phyloP scores from a whole-genome alignment of 768 basidiomycete genomes.

The Collybia mongolica region DNA sequence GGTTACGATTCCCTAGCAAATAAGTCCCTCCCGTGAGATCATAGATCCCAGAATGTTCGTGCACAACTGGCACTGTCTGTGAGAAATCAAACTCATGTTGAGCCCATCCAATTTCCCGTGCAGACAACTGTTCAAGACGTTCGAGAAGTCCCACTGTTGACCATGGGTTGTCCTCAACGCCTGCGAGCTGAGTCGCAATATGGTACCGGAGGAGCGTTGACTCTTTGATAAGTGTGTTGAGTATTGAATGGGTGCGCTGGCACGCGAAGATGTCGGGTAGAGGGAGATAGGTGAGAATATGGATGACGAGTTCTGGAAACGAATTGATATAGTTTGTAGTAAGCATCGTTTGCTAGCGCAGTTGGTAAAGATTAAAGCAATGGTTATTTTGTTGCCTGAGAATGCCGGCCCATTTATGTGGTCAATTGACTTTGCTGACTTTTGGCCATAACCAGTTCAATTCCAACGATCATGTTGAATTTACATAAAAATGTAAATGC shows the following conservation, averaged over 20 bases:
- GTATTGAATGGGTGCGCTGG: conserved; percentile 4
- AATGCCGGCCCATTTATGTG: too few relatives aligned
- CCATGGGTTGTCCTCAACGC: conserved; percentile 9
- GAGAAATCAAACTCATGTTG: conserved; percentile 5
- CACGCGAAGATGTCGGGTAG: conserved; percentile 6
- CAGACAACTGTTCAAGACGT: conserved; percentile 5
- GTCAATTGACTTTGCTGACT: too few relatives aligned
- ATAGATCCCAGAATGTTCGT: conserved; percentile 32
- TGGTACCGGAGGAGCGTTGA: conserved; percentile 9
- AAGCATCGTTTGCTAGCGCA: too few relatives aligned
- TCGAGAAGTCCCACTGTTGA: background rate
- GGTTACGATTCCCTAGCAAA: conserved; percentile 30
- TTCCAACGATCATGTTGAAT: too few relatives aligned
- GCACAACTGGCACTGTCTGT: conserved; percentile 3
- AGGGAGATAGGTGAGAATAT: conserved; percentile 8
- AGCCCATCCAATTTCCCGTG: conserved; percentile 11
- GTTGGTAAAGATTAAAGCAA: too few relatives aligned
- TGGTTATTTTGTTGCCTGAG: too few relatives aligned
- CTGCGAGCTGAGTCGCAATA: conserved; percentile 6
- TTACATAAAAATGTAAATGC: too few relatives aligned
- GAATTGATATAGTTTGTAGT: too few relatives aligned
- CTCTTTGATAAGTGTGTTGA: conserved; percentile 1
- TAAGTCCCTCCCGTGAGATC: conserved; percentile 41
- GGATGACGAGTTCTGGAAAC: conserved; percentile 6
- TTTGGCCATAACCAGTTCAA: too few relatives aligned